Evolutionary conservation across 208 protist species (phyloP), one percentile per base, ranked within the genome.

Genomic region (Trypanosoma melophagium): DNA sequence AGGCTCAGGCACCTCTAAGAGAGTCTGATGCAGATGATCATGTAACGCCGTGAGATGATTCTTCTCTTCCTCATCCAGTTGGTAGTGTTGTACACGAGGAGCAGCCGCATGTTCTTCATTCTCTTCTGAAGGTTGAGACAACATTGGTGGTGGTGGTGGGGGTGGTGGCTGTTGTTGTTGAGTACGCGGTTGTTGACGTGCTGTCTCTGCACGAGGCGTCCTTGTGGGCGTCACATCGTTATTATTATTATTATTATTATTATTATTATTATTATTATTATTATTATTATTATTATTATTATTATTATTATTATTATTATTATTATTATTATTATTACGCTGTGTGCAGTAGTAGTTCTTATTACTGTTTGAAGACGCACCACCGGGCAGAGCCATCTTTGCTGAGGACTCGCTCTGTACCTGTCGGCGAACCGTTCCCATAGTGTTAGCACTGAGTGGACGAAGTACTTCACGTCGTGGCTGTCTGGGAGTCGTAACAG

Each of bases 1-100:
- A 2, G 17, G 28, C 0, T 65, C 52, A 10, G 22, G 38, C 22
- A 14, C 52, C 17, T 57, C 71, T 16, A 57, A 70, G 16, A 90
- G 72, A 16, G 86, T 88, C 57, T 87, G 69, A 57, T 91, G 81
- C n/a, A 87, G 74, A 45, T 83, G 74, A 54, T 92, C 77, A 65
- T 93, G 86, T 31, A 89, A 47, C 35, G 68, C 71, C 16, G 85
- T 91, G 44, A 92, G 74, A 42, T 90, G 47, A 56, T 79, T n/a
- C 45, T 60, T 62, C 47, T 83, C 81, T 40, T 84, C 78, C 14
- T 81, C 77, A 41, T 83, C 77, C 55, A 77, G 45, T 7, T 64
- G 16, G 28, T 63, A 61, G 13, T 69, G 54, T 25, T 28, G 12
- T 24, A 22, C 19, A 19, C 41, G 60, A 21, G 69, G 58, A 16